Evolutionary conservation across 2,329 filamentous ascomycete genomes (phyloP), one percentile per base, ranked within the genome.

Genomic region (Alternaria infectoria): DNA sequence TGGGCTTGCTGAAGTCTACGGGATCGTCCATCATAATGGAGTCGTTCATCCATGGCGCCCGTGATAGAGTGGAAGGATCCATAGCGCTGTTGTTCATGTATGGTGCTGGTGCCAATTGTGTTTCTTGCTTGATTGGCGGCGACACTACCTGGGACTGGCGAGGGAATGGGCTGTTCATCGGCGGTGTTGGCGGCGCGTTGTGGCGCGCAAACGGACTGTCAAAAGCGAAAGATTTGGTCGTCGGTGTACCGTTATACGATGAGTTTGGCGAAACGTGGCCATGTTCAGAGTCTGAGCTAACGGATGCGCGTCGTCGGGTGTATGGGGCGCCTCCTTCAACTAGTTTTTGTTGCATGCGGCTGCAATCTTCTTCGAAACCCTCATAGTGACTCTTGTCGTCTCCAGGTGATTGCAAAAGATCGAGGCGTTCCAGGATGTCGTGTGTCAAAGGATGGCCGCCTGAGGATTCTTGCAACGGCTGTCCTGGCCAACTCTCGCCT

Each of bases 361-460:
- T 81, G 61, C 84, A 81, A 74, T 88, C 85, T 60, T 90, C 88
- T 71, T 90, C 87, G 68, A 90, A 90, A 4, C 77, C 80, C 62
- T 84, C 83, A 54, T 82, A 75, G n/a, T 83, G 80, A 49, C 57
- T 74, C 26, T 61, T 64, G 13, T 84, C 81, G 57, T 87, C 85
- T 25, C 76, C 81, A 60, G 81, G 81, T 47, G 83, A 77, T 54
- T 89, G 86, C 40, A 90, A 76, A 2, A 87, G 83, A 44, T 87
- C 86, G 23, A 90, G 80, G 32, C 86, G 81, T 49, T 87, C 86
- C 49, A 90, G 83, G 44, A 90, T 87, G 67, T 90, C 87, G 77
- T 90, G 88, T 0, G 87, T 90, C 30, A 89, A 81, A 13, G 88
- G 88, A 62, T 87, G 83, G 21, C 79, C 79, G 30, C 87, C 86